phyloP scores from a whole-genome alignment of 108 stramenopile genomes.

The Cyclotella kingstonii region DNA sequence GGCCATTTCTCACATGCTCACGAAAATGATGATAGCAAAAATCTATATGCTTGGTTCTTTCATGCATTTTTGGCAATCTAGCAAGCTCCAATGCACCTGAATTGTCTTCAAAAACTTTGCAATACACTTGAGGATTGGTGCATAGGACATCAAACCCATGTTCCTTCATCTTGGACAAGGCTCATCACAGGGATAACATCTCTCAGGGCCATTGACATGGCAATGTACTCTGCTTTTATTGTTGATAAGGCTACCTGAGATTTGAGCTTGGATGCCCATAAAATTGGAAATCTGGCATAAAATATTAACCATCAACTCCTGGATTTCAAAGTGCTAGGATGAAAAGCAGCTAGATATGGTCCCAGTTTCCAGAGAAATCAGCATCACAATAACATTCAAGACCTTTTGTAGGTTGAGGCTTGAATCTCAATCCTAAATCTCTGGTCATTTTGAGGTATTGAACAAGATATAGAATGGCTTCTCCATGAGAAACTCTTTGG shows the following conservation, averaged over 20 bases:
- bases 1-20: slow-evolving; percentile 16
- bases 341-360: neutral
- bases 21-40: slow-evolving; percentile 26
- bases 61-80: slow-evolving; percentile 28
- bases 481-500: slow-evolving; percentile 1
- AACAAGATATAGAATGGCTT: slow-evolving; percentile 1
- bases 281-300: slow-evolving; percentile 38
- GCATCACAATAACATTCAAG: too few species aligned
- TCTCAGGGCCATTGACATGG: slow-evolving; percentile 6
- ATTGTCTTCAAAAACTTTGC: slow-evolving; percentile 46
- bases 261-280: slow-evolving; percentile 26
- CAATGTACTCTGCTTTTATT: slow-evolving; percentile 27
- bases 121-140: slow-evolving; percentile 16
- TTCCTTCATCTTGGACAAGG: slow-evolving; percentile 17
- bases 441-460: slow-evolving; percentile 3
- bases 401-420: slow-evolving; percentile 5
- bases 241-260: slow-evolving; percentile 2
- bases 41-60: slow-evolving; percentile 33
- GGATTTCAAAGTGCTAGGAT: slow-evolving; percentile 15
- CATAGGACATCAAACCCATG: slow-evolving; percentile 1
- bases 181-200: slow-evolving; percentile 17
- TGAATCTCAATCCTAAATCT: slow-evolving; percentile 3
- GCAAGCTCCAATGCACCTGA: slow-evolving; percentile 38
- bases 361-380: slow-evolving; percentile 18
- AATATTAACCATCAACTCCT: slow-evolving; percentile 13